Conservation (phyloP, 108 stramenopile species). For the Stephanodiscus minutulus region DNA sequence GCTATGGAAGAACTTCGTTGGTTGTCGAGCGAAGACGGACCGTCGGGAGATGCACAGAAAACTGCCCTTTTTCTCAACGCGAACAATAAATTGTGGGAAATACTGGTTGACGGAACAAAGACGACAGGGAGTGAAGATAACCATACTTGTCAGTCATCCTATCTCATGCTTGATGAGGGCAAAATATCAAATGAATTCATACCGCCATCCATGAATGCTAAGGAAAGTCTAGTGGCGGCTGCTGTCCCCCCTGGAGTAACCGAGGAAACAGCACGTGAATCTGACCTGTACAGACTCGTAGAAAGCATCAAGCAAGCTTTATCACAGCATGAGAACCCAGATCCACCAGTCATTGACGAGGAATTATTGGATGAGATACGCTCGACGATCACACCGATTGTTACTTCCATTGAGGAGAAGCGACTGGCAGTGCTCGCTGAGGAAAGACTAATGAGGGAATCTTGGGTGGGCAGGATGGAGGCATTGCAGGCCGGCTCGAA, state of each 20-base stretch:
- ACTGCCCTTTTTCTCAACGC: slow-evolving; percentile 21
- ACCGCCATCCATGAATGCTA: background rate
- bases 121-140: background rate
- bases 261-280: slow-evolving; percentile 42
- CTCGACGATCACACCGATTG: background rate
- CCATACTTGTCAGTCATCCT: slow-evolving; percentile 14
- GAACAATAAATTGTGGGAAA: slow-evolving; percentile 12
- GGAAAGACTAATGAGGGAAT: slow-evolving; percentile 8
- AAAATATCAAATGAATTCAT: slow-evolving; percentile 21
- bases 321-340: slow-evolving; percentile 11
- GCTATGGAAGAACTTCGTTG: slow-evolving; percentile 10
- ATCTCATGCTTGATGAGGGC: slow-evolving; percentile 10
- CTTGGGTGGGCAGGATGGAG: slow-evolving; percentile 16
- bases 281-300: slow-evolving; percentile 34
- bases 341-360: slow-evolving; percentile 11
- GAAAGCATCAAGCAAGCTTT: slow-evolving; percentile 26
- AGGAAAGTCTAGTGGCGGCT: background rate
- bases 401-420: background rate
- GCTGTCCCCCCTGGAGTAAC: background rate
- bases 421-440: background rate
- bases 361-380: slow-evolving; percentile 16
- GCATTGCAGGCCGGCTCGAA: background rate
- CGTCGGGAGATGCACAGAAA: background rate
- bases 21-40: slow-evolving; percentile 13
- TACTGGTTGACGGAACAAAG: background rate